Conservation (phyloP, 768 basidiomycete genomes). For the Termitomyces sp. region DNA sequence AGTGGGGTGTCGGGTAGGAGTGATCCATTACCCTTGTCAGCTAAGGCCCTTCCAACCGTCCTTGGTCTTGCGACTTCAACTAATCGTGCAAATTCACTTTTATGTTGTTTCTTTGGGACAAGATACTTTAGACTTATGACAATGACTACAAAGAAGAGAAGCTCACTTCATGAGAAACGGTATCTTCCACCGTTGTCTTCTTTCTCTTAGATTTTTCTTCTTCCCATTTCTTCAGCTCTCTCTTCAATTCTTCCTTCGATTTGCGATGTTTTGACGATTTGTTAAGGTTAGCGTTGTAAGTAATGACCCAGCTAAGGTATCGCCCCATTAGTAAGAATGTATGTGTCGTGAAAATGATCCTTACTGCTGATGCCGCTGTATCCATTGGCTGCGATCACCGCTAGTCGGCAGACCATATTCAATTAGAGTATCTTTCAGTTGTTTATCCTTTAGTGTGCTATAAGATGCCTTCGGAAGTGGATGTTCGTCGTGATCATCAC, state of each 20-base stretch:
- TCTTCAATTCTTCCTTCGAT: slow-evolving; percentile 38
- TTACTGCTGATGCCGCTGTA: slow-evolving; percentile 58
- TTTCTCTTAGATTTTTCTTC: slow-evolving; percentile 39
- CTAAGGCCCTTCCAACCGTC: slow-evolving; percentile 2
- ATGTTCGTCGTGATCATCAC: slow-evolving; percentile 29
- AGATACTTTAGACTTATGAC: neutral
- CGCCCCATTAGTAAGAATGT: neutral
- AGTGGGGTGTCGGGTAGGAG: slow-evolving; percentile 8
- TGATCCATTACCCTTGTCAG: neutral
- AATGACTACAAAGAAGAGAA: neutral
- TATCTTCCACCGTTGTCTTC: slow-evolving; percentile 33
- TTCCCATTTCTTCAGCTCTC: slow-evolving; percentile 58
- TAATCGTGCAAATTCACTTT: slow-evolving; percentile 33
- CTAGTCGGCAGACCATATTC: slow-evolving; percentile 44
- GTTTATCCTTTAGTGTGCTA: slow-evolving; percentile 55
- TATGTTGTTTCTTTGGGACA: slow-evolving; percentile 31
- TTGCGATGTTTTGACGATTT: slow-evolving; percentile 40
- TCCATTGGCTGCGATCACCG: slow-evolving; percentile 48
- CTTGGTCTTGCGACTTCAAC: slow-evolving; percentile 28
- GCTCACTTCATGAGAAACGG: slow-evolving; percentile 34
- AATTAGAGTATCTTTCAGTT: slow-evolving; percentile 49
- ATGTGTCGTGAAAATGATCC: slow-evolving; percentile 7
- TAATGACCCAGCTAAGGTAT: slow-evolving; percentile 56
- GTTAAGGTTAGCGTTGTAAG: slow-evolving; percentile 71
- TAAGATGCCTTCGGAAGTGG: slow-evolving; percentile 65